Percentiles rank a stretch among this genome's conserved stretches.
phyloP scores from a whole-genome alignment of 306 rosid genomes.

The Rosa persica region DNA sequence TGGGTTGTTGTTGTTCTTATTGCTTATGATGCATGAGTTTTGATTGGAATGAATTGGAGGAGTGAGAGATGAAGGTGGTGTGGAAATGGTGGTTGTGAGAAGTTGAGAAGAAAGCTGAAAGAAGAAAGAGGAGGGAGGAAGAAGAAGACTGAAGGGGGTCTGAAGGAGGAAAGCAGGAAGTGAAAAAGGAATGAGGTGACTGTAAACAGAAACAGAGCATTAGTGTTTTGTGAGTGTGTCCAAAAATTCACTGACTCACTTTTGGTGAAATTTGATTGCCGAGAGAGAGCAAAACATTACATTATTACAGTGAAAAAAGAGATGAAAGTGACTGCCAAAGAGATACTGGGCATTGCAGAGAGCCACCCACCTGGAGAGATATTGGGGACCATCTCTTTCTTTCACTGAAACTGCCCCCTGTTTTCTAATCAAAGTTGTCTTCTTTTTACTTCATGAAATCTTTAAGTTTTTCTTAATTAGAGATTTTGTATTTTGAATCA shows the following conservation, averaged over 20 bases:
- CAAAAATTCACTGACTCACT: conserved; percentile 1
- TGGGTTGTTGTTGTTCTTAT: neutral
- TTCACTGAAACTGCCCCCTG: conserved; percentile 25
- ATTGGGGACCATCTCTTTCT: conserved; percentile 3
- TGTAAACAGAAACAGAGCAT: conserved; percentile 45
- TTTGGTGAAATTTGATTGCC: conserved; percentile 19
- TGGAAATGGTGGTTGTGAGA: conserved; percentile 1
- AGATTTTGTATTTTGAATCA: neutral
- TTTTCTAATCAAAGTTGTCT: neutral
- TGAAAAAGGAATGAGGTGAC: conserved; percentile 40
- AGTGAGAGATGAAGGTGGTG: neutral
- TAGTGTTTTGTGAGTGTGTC: conserved; percentile 5
- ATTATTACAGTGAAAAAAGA: conserved; percentile 15
- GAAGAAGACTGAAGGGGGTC: conserved; percentile 22
- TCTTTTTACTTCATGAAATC: neutral
- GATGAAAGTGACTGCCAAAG: conserved; percentile 42
- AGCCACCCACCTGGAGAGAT: conserved; percentile 23
- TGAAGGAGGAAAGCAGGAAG: conserved; percentile 37
- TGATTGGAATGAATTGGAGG: neutral
- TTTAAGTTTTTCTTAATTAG: neutral
- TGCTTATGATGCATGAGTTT: neutral
- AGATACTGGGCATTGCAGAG: conserved; percentile 2
- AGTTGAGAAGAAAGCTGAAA: conserved; percentile 17
- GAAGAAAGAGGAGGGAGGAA: neutral
- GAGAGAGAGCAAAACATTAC: conserved; percentile 4